These are phyloP conservation scores for Cyclaneusma minus DNA, from an alignment of 2,329 filamentous ascomycete species.

Conservation along the genomic window DNA sequence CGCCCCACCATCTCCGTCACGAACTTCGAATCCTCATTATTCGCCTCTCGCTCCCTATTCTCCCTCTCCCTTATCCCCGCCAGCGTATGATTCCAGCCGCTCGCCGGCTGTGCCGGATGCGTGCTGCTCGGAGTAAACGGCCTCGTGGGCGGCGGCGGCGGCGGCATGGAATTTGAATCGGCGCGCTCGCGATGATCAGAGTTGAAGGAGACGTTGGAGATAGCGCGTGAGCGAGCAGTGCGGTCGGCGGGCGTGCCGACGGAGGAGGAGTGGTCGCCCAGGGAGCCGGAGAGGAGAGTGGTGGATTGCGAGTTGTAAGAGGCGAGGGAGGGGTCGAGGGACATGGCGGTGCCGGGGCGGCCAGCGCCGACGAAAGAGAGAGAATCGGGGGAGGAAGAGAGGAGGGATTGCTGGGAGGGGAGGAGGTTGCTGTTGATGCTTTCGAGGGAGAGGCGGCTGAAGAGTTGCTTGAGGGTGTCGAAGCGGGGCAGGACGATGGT, in stretches of 20 bases:
- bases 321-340: constrained; percentile 56
- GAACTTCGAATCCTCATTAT: constrained; percentile 55
- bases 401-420: constrained; percentile 23
- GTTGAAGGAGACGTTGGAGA: constrained; percentile 66
- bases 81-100: too few species aligned
- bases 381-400: constrained; percentile 29
- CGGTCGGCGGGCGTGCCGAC: too few species aligned
- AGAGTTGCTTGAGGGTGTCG: constrained; percentile 76
- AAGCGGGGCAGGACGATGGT: constrained; percentile 77
- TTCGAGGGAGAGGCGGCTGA: constrained; percentile 77
- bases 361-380: constrained; percentile 23
- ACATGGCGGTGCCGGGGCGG: constrained; percentile 60
- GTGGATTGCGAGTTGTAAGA: constrained; percentile 70
- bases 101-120: constrained; percentile 9
- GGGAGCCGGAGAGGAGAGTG: constrained; percentile 53
- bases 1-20: constrained; percentile 88
- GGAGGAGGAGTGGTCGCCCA: constrained; percentile 32
- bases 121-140: constrained; percentile 30
- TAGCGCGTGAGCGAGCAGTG: constrained; percentile 64
- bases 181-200: constrained; percentile 27
- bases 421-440: constrained; percentile 42
- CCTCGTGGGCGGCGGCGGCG: constrained; percentile 20
- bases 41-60: constrained; percentile 27
- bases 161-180: constrained; percentile 3
- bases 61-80: constrained; percentile 9